Evolutionary conservation across 148 eudicot genomes (phyloP).

Genomic region (Gaultheria prostrata): DNA sequence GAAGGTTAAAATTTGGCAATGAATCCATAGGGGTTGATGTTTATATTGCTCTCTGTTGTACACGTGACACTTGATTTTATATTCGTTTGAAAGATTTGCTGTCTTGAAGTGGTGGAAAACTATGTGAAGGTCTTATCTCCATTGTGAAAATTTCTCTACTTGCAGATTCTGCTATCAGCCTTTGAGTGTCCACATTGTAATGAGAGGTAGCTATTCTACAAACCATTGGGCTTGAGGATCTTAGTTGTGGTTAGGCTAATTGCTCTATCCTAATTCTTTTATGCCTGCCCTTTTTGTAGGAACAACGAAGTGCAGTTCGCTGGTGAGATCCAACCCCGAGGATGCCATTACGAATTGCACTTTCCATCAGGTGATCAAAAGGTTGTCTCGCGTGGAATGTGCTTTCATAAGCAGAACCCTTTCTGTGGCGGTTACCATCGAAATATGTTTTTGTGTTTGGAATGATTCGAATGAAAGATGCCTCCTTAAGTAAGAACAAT

Average conservation of each 20-base stretch:
- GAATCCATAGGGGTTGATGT: not conserved
- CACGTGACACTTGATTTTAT: not conserved
- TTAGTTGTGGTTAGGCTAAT: not conserved
- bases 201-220: conserved; percentile 60
- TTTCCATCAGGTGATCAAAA: conserved; percentile 63
- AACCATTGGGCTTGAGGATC: not conserved
- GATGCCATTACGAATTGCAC: conserved; percentile 56
- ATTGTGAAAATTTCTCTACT: not conserved
- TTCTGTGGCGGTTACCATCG: not conserved
- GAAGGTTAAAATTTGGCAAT: not conserved
- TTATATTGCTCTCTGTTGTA: not conserved
- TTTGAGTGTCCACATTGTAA: conserved; percentile 96
- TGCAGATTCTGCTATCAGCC: conserved; percentile 88
- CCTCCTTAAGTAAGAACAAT: not conserved
- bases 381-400: conserved; percentile 32
- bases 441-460: not conserved
- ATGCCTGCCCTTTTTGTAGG: conserved; percentile 35
- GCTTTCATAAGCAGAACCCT: not conserved
- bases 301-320: conserved; percentile 97
- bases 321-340: conserved; percentile 81
- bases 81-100: not conserved
- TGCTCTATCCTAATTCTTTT: not conserved
- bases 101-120: not conserved
- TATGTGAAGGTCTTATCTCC: not conserved
- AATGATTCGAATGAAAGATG: not conserved